Conservation (phyloP, 2,329 filamentous ascomycete genomes). For the Aquanectria penicillioides region DNA sequence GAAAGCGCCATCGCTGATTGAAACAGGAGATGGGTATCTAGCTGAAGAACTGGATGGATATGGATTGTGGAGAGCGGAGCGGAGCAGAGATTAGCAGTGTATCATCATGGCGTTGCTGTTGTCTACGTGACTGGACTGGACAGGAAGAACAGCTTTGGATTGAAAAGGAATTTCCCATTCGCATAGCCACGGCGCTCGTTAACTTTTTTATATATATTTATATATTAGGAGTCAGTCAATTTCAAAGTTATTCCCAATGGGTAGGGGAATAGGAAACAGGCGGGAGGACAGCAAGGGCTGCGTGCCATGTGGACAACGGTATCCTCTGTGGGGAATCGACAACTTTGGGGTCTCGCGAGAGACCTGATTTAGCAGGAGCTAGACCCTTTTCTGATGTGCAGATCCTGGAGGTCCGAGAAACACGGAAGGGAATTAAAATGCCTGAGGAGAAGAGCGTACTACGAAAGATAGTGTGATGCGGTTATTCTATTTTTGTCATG, state of each 20-base stretch:
- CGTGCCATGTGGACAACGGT: no score
- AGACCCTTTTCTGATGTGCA: background rate
- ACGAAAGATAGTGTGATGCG: background rate
- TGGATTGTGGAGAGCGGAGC: background rate
- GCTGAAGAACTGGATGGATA: background rate
- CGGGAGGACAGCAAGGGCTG: background rate
- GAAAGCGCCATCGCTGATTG: conserved; percentile 57
- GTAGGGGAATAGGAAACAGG: conserved; percentile 17
- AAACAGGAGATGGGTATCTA: conserved; percentile 9
- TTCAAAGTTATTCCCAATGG: conserved; percentile 30
- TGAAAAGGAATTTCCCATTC: conserved; percentile 24
- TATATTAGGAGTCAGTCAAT: conserved; percentile 14
- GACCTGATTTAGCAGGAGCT: conserved; percentile 9
- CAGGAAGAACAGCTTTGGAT: conserved; percentile 16
- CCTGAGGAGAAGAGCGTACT: background rate
- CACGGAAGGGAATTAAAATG: background rate
- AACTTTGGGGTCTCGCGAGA: background rate
- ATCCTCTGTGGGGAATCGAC: no score
- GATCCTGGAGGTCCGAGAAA: background rate
- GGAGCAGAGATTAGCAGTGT: conserved; percentile 15
- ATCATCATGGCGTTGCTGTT: conserved; percentile 24
- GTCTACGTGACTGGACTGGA: conserved; percentile 15
- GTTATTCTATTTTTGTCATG: conserved; percentile 13
- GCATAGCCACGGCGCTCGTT: conserved; percentile 42
- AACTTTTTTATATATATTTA: conserved; percentile 20